phyloP scores from a whole-genome alignment of 2,329 filamentous ascomycete species.

The Colletotrichum camelliae region DNA sequence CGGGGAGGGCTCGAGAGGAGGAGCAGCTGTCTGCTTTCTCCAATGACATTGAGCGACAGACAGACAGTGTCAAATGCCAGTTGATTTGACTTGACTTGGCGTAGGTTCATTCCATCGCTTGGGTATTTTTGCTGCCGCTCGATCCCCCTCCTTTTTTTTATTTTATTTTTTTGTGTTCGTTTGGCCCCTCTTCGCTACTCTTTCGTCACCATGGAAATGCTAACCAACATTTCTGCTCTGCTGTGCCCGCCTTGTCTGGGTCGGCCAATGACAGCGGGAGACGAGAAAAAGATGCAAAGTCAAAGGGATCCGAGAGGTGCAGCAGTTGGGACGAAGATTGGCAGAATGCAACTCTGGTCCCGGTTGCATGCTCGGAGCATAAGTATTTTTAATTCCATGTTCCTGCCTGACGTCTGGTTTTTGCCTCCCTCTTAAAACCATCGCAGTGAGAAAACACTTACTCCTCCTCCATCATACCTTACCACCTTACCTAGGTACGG shows the following conservation, averaged over 20 bases:
- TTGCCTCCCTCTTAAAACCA: not conserved
- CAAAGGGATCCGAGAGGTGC: not conserved
- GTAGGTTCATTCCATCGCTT: not conserved
- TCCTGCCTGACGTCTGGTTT: not conserved
- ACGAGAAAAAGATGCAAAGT: not conserved
- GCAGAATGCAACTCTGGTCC: conserved; percentile 7
- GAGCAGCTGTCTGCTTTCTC: not conserved
- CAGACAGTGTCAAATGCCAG: not conserved
- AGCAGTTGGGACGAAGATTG: conserved; percentile 5
- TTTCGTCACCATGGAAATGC: not conserved
- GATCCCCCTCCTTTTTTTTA: not conserved
- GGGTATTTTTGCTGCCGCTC: not conserved
- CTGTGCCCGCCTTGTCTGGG: not conserved
- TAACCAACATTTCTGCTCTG: not conserved
- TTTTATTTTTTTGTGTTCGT: not conserved
- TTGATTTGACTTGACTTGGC: not conserved
- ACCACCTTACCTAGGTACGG: not conserved
- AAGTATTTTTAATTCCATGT: not conserved
- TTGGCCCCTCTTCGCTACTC: not conserved
- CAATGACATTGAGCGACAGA: not conserved
- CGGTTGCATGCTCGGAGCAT: not conserved
- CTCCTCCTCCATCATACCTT: not conserved
- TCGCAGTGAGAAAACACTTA: not conserved
- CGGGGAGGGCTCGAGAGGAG: not conserved
- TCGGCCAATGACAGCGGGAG: not conserved